phyloP scores from a whole-genome alignment of 495 filamentous ascomycete species.

The Penicillium fimorum region DNA sequence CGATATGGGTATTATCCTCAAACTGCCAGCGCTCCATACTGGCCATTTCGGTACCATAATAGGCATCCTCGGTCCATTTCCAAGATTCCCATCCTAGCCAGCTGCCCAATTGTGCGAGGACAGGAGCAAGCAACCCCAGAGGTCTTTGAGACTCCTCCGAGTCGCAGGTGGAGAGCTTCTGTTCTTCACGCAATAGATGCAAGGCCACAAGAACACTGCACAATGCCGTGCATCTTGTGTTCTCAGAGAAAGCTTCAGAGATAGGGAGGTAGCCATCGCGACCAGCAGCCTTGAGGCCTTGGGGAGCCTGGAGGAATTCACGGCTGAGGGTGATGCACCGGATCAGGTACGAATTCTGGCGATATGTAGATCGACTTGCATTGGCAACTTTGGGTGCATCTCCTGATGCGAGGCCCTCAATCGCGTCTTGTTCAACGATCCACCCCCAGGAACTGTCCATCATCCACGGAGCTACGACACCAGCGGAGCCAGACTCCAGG shows the following conservation, averaged over 20 bases:
- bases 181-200: conserved; percentile 83
- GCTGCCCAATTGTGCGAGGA: conserved; percentile 75
- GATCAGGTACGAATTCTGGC: conserved; percentile 42
- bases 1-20: conserved; percentile 51
- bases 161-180: conserved; percentile 72
- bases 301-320: conserved; percentile 57
- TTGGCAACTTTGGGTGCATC: conserved; percentile 20
- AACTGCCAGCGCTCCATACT: conserved; percentile 60
- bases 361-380: conserved; percentile 44
- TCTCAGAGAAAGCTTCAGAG: conserved; percentile 49
- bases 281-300: conserved; percentile 51
- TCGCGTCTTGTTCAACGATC: conserved; percentile 60
- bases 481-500: conserved; percentile 55
- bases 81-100: conserved; percentile 86
- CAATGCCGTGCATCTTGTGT: conserved; percentile 57
- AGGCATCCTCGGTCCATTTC: conserved; percentile 51
- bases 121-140: conserved; percentile 56
- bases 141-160: conserved; percentile 53
- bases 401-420: conserved; percentile 35
- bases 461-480: conserved; percentile 63
- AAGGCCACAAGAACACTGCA: conserved; percentile 71
- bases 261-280: conserved; percentile 62
- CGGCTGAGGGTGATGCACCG: conserved; percentile 46
- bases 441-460: conserved; percentile 68
- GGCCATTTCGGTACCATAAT: conserved; percentile 70